phyloP scores from a whole-genome alignment of 345 rosid species.

The Schrenkiella parvula region DNA sequence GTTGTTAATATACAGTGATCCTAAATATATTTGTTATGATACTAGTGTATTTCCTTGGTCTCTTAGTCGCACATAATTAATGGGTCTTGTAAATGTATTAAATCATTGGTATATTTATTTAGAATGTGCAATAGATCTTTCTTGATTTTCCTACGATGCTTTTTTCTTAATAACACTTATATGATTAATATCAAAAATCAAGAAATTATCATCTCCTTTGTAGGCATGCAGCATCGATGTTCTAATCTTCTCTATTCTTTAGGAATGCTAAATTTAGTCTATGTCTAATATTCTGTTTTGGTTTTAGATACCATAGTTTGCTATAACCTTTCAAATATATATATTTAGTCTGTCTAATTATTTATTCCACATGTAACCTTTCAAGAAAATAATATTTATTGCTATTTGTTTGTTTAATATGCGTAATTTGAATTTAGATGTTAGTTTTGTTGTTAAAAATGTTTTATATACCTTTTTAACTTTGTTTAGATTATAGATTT shows the following conservation, averaged over 20 bases:
- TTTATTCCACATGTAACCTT: background rate
- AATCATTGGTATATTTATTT: too few relatives aligned
- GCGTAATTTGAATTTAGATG: background rate
- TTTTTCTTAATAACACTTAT: background rate
- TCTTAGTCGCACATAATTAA: background rate
- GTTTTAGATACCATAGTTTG: background rate
- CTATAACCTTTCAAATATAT: background rate
- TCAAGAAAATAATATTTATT: background rate
- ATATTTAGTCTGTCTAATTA: background rate
- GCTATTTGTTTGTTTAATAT: background rate
- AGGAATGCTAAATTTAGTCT: too few relatives aligned
- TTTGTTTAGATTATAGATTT: background rate
- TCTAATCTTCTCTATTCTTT: background rate
- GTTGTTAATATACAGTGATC: background rate
- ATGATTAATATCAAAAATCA: background rate
- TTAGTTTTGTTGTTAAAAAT: background rate
- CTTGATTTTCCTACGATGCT: too few relatives aligned
- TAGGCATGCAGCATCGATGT: background rate
- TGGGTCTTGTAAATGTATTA: conserved; percentile 3
- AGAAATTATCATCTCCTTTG: background rate
- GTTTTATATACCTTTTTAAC: background rate
- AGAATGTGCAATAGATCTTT: too few relatives aligned
- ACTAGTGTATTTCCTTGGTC: background rate
- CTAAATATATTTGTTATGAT: background rate
- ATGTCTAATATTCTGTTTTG: background rate